Base-by-base conservation (phyloP, 768 basidiomycete genomes). In the Boletus tomentosulus region DNA sequence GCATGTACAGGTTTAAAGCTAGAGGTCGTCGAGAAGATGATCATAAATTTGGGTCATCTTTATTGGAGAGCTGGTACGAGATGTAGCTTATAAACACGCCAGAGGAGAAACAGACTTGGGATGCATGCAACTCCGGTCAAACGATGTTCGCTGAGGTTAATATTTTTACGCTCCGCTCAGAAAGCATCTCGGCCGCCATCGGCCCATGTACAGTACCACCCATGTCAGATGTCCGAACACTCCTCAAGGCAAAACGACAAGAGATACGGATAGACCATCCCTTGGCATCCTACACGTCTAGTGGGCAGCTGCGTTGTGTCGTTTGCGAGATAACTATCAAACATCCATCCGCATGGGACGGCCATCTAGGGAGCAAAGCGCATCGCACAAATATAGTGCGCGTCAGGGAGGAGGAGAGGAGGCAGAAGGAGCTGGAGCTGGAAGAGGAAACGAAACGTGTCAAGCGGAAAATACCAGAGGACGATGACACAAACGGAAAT, bases 341-440 rank as follows among this genome's bases (percentile, higher is more conserved):
- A 62, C 83, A 90, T 62, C 79, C 87, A 3, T 82, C 86, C 25
- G 86, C 87, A n/a, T 93, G 90, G 90, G 84, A 90, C 55, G 89
- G 90, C 22, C 90, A 93, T 70, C 67, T 93, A 19, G 89, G 86
- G 12, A 89, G 86, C 72, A 92, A 92, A 71, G 70, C 70, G 2
- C 90, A 93, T 66, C 82, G 90, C 33, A 84, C 76, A 38, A 85
- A 82, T 62, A 82, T 85, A 16, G 75, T 76, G 11, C 79, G 80
- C 16, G 63, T 84, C 42, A 80, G 76, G 56, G 82, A 84, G 62
- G 78, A 84, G 59, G 81, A 85, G 54, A 71, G 67, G 50, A 59
- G 60, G 34, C 72, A 66, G 50, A 75, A 73, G 62, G 74, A 72
- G 53, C 54, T 70, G 55, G 69, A 65, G 56, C 57, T 58, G 50